phyloP scores from a whole-genome alignment of 176 grass and related monocot species.

The Oryza glaberrima region DNA sequence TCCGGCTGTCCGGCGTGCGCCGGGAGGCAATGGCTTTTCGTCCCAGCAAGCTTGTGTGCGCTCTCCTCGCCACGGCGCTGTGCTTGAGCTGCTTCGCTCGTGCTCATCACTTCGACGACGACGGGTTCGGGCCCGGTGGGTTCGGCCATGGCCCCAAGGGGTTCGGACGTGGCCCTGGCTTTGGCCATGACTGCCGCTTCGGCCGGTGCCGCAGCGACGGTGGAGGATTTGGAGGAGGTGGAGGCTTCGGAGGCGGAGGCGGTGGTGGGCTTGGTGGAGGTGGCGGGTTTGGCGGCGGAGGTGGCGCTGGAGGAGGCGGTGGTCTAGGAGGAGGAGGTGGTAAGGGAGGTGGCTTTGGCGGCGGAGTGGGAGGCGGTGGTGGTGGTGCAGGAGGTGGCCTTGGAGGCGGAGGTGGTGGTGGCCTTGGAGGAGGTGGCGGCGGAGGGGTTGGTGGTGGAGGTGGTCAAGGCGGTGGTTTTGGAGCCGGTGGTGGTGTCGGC shows the following conservation, averaged over 20 bases:
- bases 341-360: neutral
- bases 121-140: neutral
- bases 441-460: neutral
- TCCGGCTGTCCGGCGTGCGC: neutral
- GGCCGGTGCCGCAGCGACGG: slow-evolving; percentile 27
- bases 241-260: slow-evolving; percentile 18
- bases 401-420: neutral
- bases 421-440: neutral
- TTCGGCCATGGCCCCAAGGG: neutral
- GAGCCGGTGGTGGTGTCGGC: neutral
- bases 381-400: slow-evolving; percentile 8
- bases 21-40: slow-evolving; percentile 14
- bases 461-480: neutral
- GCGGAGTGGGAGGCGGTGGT: neutral
- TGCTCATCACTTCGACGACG: slow-evolving; percentile 29
- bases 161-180: slow-evolving; percentile 4
- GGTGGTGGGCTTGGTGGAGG: slow-evolving; percentile 32
- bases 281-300: neutral
- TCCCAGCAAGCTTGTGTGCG: neutral
- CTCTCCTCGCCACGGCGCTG: slow-evolving; percentile 14
- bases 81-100: slow-evolving; percentile 29
- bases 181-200: slow-evolving; percentile 46
- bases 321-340: neutral
- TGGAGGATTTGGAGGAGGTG: slow-evolving; percentile 23
- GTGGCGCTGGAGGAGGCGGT: slow-evolving; percentile 10